phyloP scores from a whole-genome alignment of 371 early-diverging fungal genomes.

The Neoconidiobolus thromboides region DNA sequence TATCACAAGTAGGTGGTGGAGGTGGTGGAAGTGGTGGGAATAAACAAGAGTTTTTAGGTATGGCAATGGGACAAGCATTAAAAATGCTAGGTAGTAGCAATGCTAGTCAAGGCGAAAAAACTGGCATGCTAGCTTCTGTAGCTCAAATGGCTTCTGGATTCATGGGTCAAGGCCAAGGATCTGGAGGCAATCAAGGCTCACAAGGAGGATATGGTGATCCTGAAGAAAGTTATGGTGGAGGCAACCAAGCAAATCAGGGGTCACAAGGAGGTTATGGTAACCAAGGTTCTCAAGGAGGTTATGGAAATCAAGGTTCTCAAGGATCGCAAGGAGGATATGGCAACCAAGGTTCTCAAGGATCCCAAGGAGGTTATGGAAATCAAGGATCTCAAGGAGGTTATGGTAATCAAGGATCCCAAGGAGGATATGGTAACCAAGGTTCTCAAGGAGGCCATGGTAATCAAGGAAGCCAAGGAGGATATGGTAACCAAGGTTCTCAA shows the following conservation, averaged over 20 bases:
- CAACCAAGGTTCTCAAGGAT: not conserved
- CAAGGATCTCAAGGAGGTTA: not conserved
- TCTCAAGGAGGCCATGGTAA: not conserved
- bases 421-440: not conserved
- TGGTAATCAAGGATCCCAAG: not conserved
- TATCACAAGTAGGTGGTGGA: not conserved
- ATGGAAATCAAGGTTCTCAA: not conserved
- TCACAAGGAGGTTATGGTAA: not conserved
- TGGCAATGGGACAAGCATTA: slow-evolving; percentile 5
- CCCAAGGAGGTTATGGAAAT: not conserved
- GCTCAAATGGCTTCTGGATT: slow-evolving; percentile 2
- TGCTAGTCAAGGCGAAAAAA: slow-evolving; percentile 2
- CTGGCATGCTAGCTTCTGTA: slow-evolving; percentile 4
- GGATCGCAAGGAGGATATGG: not conserved
- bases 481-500: not conserved
- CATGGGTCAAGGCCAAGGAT: not conserved
- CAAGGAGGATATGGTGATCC: not conserved
- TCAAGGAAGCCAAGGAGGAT: not conserved
- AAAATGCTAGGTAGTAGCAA: not conserved
- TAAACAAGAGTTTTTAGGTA: slow-evolving; percentile 1
- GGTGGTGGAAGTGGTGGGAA: not conserved
- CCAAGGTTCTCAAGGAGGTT: not conserved
- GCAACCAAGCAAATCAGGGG: not conserved
- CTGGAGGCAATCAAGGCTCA: no score
- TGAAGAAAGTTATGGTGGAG: not conserved